Evolutionary conservation across 371 early-diverging fungal species (phyloP), one percentile per base, ranked within the genome.

Genomic region (Sporodiniella umbellata): DNA sequence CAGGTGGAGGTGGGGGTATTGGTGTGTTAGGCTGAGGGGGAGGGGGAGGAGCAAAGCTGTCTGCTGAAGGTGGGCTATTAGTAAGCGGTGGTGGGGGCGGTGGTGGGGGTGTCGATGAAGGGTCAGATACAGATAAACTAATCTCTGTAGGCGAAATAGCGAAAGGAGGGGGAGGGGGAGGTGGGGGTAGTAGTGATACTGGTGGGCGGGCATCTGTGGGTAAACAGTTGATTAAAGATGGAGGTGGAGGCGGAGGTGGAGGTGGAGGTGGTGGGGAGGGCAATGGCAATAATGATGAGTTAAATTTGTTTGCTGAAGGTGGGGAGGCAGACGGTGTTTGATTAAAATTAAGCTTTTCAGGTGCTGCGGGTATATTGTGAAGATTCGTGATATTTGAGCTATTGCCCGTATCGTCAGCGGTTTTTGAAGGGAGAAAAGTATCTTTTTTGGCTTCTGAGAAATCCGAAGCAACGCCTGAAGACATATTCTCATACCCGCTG

Each of bases 1-100:
- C 30, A 28, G 50, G 50, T 1, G 61, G 58, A 23, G 60, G 54
- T 7, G 26, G 40, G 0, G 19, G 49, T 22, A 18, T 17, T 23
- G 44, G 35, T 24, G 3, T 6, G n/a, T 8, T 10, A 6, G 61
- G 65, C 24, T 72, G 66, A 4, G 42, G 21, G 33, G 51, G 19
- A 33, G 53, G 28, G 18, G 45, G 5, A 12, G 53, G 45, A 2
- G 47, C 15, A n/a, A n/a, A n/a, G n/a, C n/a, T n/a, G n/a, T n/a
- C n/a, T n/a, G n/a, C n/a, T n/a, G n/a, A n/a, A n/a, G n/a, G n/a
- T n/a, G n/a, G n/a, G n/a, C n/a, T n/a, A 18, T 42, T 12, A 10
- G 51, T 40, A 42, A 51, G 54, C 5, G 60, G 46, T 12, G 49
- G 58, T 47, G 24, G 38, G 33, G 53, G 15, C 15, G 53, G 35